Evolutionary conservation across 345 rosid genomes (phyloP), one percentile per base, ranked within the genome.

Genomic region (Populus ilicifolia): DNA sequence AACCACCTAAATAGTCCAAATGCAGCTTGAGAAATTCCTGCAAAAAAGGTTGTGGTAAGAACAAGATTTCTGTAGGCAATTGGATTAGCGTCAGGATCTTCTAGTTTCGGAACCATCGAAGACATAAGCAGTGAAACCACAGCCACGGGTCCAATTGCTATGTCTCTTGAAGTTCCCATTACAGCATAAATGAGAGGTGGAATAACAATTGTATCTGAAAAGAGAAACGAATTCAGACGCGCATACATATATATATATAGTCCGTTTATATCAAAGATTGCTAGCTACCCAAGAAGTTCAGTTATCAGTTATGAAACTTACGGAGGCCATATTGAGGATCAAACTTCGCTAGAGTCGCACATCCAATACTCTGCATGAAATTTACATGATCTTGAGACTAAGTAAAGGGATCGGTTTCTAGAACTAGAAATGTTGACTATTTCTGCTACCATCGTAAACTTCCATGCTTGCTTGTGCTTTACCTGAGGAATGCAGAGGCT

Each of bases 401-500:
- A 44, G 48, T 5, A 21, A 59, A 16, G 50, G 62, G 33, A 67
- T 23, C n/a, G 27, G 23, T 41, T 0, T 8, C 27, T 43, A n/a
- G 14, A 41, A 69, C 25, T 13, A 43, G 18, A 14, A 39, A 21
- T 21, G 27, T 69, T 5, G 18, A 69, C 18, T n/a, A 14, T n/a
- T 59, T 59, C 1, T 59, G 63, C 27, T 3, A 59, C 27, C 27
- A n/a, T 8, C 11, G 29, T 59, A 59, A 59, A 23, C 29, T 59
- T 59, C 64, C 64, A 59, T 59, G 29, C 13, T 23, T 59, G 29
- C 64, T 10, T 59, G 64, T n/a, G 5, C 12, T 43, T 44, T 81
- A 94, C 98, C 90, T 93, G 99, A 16, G 99, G 99, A 82, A 93
- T 95, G 90, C 98, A 88, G 73, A 95, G 96, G 85, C 99, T 95